Evolutionary conservation across 2,329 filamentous ascomycete species (phyloP).

Genomic region (Fragosphaeria purpurea): DNA sequence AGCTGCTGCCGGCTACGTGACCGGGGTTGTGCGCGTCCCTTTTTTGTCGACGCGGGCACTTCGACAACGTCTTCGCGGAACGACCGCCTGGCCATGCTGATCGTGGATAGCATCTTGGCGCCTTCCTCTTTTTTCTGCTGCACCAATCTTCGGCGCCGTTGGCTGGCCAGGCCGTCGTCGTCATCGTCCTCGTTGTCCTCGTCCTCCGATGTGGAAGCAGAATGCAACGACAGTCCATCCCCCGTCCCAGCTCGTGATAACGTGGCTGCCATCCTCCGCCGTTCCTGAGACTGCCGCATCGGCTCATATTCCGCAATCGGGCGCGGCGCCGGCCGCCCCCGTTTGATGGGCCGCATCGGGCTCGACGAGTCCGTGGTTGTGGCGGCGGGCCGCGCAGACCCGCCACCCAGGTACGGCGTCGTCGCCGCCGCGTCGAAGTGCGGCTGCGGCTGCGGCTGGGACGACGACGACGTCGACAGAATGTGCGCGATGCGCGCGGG

Average conservation of each 20-base stretch:
- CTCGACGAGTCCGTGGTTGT: conserved; percentile 1
- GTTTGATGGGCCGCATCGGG: not conserved
- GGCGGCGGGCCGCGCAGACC: not conserved
- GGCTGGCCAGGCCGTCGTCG: conserved; percentile 24
- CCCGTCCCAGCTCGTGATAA: too few species aligned
- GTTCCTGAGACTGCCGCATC: conserved; percentile 36
- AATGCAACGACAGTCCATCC: too few species aligned
- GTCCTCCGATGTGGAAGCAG: too few species aligned
- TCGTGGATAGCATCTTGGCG: conserved; percentile 29
- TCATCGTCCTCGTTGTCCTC: conserved; percentile 4
- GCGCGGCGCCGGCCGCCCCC: conserved; percentile 8
- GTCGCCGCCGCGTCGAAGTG: conserved; percentile 1
- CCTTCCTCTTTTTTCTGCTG: conserved; percentile 30
- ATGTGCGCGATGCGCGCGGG: conserved; percentile 2
- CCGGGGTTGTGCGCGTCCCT: conserved; percentile 1
- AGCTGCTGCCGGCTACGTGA: conserved; percentile 5
- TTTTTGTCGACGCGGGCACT: conserved; percentile 23
- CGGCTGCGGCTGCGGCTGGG: not conserved
- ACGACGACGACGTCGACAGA: conserved; percentile 4
- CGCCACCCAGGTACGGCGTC: not conserved
- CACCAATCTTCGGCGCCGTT: conserved; percentile 25
- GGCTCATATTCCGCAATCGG: conserved; percentile 34
- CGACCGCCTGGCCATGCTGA: conserved; percentile 24
- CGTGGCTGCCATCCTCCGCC: conserved; percentile 14
- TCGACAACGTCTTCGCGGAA: conserved; percentile 26